Evolutionary conservation across 192 early-diverging fungal genomes (phyloP).

Genomic region (Rhizophagus clarus): DNA sequence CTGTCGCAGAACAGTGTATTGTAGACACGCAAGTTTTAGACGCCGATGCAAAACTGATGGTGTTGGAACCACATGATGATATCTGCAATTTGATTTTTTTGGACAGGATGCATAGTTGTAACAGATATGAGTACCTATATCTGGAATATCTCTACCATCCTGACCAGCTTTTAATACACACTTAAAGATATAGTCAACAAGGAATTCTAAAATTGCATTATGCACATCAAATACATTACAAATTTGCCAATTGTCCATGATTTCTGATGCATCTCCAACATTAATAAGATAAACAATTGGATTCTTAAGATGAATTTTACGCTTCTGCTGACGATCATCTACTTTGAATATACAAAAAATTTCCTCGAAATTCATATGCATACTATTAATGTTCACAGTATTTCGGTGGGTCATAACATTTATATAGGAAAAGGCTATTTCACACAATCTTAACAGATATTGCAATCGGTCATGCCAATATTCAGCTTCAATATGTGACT

Average conservation of each 20-base stretch:
- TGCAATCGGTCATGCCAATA: conserved; percentile 14
- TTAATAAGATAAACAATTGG: neutral
- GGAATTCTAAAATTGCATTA: neutral
- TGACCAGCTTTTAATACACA: neutral
- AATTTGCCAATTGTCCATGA: neutral
- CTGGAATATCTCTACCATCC: neutral
- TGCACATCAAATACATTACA: neutral
- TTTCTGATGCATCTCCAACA: no score
- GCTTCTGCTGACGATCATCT: neutral
- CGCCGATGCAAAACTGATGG: neutral
- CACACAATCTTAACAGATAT: neutral
- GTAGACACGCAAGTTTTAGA: neutral
- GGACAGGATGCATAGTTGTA: neutral
- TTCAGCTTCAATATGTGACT: neutral
- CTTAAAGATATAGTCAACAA: neutral
- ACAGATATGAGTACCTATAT: conserved; percentile 7
- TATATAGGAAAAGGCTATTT: neutral
- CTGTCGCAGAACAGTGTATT: conserved; percentile 9
- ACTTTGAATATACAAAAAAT: conserved; percentile 5
- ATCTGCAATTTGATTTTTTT: neutral
- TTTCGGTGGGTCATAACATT: neutral
- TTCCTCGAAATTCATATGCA: neutral
- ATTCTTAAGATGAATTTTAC: conserved; percentile 7
- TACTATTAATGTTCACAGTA: neutral
- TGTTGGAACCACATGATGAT: conserved; percentile 25